These are phyloP conservation scores for Colletotrichum trifolii DNA, from an alignment of 2,329 filamentous ascomycete genomes.

Conservation along the genomic window DNA sequence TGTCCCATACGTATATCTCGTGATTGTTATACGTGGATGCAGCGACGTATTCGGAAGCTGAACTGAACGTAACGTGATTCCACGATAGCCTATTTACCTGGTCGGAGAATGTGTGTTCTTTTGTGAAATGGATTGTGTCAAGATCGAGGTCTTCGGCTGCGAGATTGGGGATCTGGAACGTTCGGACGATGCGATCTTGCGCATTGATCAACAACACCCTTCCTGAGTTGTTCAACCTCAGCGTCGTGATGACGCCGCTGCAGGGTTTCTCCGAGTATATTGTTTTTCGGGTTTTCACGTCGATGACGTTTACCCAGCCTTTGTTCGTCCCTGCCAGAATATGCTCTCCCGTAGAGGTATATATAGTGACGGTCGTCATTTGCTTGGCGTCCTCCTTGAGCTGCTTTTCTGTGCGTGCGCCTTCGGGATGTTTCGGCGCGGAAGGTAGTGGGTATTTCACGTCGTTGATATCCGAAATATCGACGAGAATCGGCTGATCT, in stretches of 20 bases:
- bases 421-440: conserved; percentile 79
- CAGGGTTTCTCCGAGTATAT: conserved; percentile 93
- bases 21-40: conserved; percentile 99
- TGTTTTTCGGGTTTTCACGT: conserved; percentile 80
- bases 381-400: conserved; percentile 93
- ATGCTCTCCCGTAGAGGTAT: conserved; percentile 85
- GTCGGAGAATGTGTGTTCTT: conserved; percentile 98
- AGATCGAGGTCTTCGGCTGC: conserved; percentile 76
- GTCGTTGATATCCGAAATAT: conserved; percentile 76
- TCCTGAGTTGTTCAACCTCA: conserved; percentile 86
- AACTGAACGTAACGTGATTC: conserved; percentile 97
- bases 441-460: conserved; percentile 84
- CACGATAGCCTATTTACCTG: conserved; percentile 94
- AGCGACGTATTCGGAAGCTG: conserved; percentile 93
- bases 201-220: conserved; percentile 91
- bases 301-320: conserved; percentile 95
- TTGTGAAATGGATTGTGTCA: conserved; percentile 86
- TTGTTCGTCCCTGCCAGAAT: conserved; percentile 95
- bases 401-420: conserved; percentile 84
- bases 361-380: conserved; percentile 92
- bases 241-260: conserved; percentile 85
- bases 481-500: conserved; percentile 89
- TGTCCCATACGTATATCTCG: conserved; percentile 98
- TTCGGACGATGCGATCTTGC: conserved; percentile 93
- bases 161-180: conserved; percentile 87